phyloP scores from a whole-genome alignment of 1,139 yeast species.

The Yamadazyma mexicana region DNA sequence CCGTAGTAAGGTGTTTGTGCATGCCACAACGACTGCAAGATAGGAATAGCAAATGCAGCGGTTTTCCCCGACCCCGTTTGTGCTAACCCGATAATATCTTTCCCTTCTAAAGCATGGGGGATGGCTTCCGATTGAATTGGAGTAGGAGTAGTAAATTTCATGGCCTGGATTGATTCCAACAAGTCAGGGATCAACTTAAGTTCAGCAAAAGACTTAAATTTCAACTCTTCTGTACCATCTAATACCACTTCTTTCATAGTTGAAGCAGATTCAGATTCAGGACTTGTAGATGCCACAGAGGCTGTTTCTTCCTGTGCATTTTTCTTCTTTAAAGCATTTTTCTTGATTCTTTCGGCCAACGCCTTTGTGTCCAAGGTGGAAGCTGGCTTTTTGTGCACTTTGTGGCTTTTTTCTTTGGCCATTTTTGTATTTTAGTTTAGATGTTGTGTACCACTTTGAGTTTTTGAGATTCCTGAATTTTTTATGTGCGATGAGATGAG shows the following conservation, averaged over 20 bases:
- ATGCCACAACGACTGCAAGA: constrained; percentile 85
- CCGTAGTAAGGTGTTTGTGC: constrained; percentile 88
- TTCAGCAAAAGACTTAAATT: constrained; percentile 46
- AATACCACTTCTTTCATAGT: constrained; percentile 13
- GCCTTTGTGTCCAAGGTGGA: constrained; percentile 17
- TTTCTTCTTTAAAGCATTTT: constrained; percentile 45
- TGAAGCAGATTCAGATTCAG: too few species aligned
- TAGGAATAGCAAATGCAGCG: constrained; percentile 87
- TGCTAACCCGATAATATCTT: constrained; percentile 78
- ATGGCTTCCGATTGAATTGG: constrained; percentile 92
- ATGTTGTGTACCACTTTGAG: not conserved
- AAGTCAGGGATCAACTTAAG: constrained; percentile 76
- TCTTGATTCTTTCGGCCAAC: constrained; percentile 53
- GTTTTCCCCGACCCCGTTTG: constrained; percentile 87
- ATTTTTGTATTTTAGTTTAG: not conserved
- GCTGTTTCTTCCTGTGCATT: constrained; percentile 9
- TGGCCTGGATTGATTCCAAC: constrained; percentile 69
- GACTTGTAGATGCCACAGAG: not conserved
- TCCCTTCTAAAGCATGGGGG: constrained; percentile 87
- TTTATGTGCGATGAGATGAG: constrained; percentile 10
- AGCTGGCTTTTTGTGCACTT: constrained; percentile 1
- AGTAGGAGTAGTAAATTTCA: constrained; percentile 71
- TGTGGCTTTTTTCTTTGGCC: constrained; percentile 7
- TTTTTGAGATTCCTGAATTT: not conserved
- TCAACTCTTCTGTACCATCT: constrained; percentile 24